A percentile compares a stretch with the other conserved stretches of the same genome.
These are phyloP conservation scores for Acmispon strigosus DNA, from an alignment of 306 rosid species.

Conservation along the genomic window DNA sequence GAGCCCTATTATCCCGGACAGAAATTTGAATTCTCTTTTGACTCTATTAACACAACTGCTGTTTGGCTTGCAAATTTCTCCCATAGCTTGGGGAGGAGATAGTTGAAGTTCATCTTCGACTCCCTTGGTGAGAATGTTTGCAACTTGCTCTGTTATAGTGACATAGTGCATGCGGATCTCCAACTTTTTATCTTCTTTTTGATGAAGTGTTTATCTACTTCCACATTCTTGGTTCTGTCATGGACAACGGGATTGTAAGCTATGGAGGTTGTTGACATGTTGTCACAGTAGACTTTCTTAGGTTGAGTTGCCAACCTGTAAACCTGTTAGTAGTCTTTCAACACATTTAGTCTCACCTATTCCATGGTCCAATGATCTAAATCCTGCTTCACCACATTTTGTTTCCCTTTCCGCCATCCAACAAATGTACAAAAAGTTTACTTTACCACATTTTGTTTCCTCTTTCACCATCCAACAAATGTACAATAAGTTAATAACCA, in stretches of 20 bases:
- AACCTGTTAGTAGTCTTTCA: background rate
- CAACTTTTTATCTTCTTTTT: background rate
- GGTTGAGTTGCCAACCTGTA: background rate
- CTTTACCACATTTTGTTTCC: too few relatives aligned
- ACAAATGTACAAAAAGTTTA: too few relatives aligned
- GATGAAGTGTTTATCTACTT: background rate
- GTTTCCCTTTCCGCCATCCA: background rate
- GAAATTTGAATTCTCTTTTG: background rate
- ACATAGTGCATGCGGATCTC: too few relatives aligned
- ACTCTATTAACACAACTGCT: background rate
- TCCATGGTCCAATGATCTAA: background rate
- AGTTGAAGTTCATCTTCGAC: too few relatives aligned
- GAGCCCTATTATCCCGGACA: background rate
- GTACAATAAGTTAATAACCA: background rate
- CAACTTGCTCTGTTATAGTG: too few relatives aligned
- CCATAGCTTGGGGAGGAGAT: too few relatives aligned
- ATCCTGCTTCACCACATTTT: background rate
- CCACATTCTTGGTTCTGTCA: background rate
- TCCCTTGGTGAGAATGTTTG: too few relatives aligned
- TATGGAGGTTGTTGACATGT: background rate
- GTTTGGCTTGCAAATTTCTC: too few relatives aligned
- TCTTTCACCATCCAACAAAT: too few relatives aligned
- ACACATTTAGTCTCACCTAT: background rate
- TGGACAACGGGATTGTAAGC: background rate
- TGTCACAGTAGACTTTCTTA: background rate